phyloP scores from a whole-genome alignment of 2,329 filamentous ascomycete species.

The Conoideocrella luteorostrata region DNA sequence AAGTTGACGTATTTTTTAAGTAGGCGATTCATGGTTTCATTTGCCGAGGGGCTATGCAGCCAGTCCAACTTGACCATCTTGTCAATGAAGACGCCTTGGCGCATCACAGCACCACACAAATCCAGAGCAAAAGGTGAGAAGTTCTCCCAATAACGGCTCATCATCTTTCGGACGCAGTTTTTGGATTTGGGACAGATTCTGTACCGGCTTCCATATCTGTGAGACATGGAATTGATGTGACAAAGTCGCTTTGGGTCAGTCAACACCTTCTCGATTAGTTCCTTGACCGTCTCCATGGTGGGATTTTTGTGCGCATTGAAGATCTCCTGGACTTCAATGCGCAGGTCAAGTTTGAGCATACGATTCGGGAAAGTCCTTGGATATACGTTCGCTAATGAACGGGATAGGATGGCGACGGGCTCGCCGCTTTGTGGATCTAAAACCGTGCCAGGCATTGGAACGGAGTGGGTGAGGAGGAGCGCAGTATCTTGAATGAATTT shows the following conservation, averaged over 20 bases:
- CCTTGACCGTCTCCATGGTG: conserved; percentile 45
- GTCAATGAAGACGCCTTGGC: conserved; percentile 59
- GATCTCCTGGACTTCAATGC: conserved; percentile 33
- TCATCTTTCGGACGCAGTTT: conserved; percentile 56
- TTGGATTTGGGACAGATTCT: conserved; percentile 23
- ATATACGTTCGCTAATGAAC: conserved; percentile 13
- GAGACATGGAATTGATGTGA: conserved; percentile 28
- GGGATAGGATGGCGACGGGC: conserved; percentile 29
- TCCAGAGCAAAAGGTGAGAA: conserved; percentile 58
- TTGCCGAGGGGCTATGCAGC: conserved; percentile 64
- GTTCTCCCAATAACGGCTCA: conserved; percentile 66
- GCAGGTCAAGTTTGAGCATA: conserved; percentile 42
- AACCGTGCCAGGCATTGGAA: conserved; percentile 63
- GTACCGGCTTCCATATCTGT: conserved; percentile 14
- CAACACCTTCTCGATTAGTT: conserved; percentile 42
- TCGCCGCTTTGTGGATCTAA: conserved; percentile 47
- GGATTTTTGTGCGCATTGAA: conserved; percentile 26
- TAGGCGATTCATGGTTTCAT: conserved; percentile 57
- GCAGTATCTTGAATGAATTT: conserved; percentile 46
- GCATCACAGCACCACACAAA: conserved; percentile 56
- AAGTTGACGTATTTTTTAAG: conserved; percentile 61
- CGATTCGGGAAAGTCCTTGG: conserved; percentile 51
- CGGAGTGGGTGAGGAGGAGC: conserved; percentile 6
- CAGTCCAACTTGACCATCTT: conserved; percentile 76
- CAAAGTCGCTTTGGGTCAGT: conserved; percentile 29